phyloP scores from a whole-genome alignment of 129 eudicot genomes.

The Pittosporum tobira region DNA sequence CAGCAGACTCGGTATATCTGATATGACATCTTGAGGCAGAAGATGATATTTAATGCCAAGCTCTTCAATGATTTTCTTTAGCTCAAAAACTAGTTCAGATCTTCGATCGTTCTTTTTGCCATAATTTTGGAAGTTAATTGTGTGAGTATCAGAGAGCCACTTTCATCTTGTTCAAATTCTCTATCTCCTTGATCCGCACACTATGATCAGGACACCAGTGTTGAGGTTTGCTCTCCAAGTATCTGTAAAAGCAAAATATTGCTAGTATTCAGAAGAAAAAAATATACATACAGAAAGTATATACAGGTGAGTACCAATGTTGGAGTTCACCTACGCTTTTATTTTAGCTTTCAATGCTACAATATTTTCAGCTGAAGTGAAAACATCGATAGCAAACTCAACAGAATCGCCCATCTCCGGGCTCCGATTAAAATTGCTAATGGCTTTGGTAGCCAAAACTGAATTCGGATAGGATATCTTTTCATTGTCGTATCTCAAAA shows the following conservation, averaged over 20 bases:
- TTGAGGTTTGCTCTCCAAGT: slow-evolving; percentile 56
- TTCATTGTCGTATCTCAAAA: slow-evolving; percentile 59
- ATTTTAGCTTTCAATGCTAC: slow-evolving; percentile 48
- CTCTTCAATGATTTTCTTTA: slow-evolving; percentile 51
- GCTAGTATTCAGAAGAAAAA: background rate
- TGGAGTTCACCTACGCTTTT: slow-evolving; percentile 35
- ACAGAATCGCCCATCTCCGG: slow-evolving; percentile 65
- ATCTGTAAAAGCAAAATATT: slow-evolving; percentile 25
- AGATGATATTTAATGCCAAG: slow-evolving; percentile 49
- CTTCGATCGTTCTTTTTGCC: slow-evolving; percentile 38
- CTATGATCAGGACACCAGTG: slow-evolving; percentile 51
- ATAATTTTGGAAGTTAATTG: slow-evolving; percentile 45
- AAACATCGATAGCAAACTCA: slow-evolving; percentile 55
- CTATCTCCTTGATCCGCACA: slow-evolving; percentile 50
- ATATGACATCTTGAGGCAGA: slow-evolving; percentile 54
- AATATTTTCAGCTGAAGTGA: slow-evolving; percentile 50
- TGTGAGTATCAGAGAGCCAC: slow-evolving; percentile 45
- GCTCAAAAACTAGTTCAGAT: slow-evolving; percentile 42
- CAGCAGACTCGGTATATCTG: slow-evolving; percentile 30
- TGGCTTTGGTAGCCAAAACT: slow-evolving; percentile 54
- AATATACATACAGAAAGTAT: background rate
- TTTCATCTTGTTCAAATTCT: slow-evolving; percentile 47
- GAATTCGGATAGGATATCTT: slow-evolving; percentile 66
- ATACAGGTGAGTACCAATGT: background rate
- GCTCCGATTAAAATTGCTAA: slow-evolving; percentile 70